Evolutionary conservation across 352 stramenopile genomes (phyloP).

Genomic region (Phytophthora tubulina): DNA sequence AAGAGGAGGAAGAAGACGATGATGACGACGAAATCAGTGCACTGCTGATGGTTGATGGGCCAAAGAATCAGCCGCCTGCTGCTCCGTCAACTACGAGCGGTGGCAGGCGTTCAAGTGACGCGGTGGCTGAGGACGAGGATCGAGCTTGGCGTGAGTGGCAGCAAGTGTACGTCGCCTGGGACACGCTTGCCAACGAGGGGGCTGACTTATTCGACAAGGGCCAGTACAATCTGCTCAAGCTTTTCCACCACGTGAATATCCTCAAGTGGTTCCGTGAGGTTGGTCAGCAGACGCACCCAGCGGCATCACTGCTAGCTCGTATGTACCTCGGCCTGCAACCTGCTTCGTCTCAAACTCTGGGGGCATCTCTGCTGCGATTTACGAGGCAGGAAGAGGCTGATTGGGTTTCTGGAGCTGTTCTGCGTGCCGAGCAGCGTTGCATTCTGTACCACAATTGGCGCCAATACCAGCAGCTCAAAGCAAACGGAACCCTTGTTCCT

Average conservation of each 20-base stretch:
- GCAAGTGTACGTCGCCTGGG: conserved; percentile 45
- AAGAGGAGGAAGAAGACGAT: conserved; percentile 26
- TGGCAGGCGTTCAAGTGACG: conserved; percentile 24
- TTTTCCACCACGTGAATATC: conserved; percentile 55
- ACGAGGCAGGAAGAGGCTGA: conserved; percentile 30
- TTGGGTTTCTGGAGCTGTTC: conserved; percentile 19
- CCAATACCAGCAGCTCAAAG: conserved; percentile 39
- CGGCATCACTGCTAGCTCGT: conserved; percentile 44
- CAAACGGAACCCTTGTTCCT: background rate
- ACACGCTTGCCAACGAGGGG: conserved; percentile 36
- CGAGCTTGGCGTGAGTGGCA: conserved; percentile 52
- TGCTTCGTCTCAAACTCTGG: conserved; percentile 22
- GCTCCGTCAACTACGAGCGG: conserved; percentile 18
- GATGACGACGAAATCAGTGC: conserved; percentile 49
- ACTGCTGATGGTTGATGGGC: conserved; percentile 48
- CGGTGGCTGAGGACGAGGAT: conserved; percentile 34
- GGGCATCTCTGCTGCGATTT: conserved; percentile 32
- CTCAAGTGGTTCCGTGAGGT: conserved; percentile 50
- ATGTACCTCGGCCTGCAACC: conserved; percentile 41
- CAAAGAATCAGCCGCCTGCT: conserved; percentile 41
- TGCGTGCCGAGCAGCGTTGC: conserved; percentile 38
- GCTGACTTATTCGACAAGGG: conserved; percentile 50
- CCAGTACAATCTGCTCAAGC: conserved; percentile 54
- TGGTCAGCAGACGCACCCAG: conserved; percentile 40
- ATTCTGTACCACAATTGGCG: conserved; percentile 47